Conservation (phyloP, 805 yeast genomes). For the Metschnikowia cerradonensis region DNA sequence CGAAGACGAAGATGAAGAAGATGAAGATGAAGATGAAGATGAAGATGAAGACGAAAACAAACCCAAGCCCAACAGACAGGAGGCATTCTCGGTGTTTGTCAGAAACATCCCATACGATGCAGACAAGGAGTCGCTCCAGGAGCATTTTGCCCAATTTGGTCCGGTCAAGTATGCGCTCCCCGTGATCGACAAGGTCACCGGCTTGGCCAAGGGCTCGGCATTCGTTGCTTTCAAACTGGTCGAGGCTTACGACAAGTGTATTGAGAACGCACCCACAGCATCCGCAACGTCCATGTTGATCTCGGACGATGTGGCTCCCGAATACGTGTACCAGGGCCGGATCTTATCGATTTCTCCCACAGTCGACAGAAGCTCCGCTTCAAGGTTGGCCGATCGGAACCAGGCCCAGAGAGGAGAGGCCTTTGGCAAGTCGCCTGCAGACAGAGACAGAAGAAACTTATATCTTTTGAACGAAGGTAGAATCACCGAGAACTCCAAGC, state of each 20-base stretch:
- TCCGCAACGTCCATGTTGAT: slow-evolving; percentile 63
- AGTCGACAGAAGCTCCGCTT: slow-evolving; percentile 82
- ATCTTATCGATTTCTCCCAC: slow-evolving; percentile 80
- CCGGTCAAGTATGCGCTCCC: slow-evolving; percentile 90
- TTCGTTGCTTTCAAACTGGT: slow-evolving; percentile 78
- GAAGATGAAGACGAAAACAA: slow-evolving; percentile 25
- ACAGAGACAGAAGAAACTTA: slow-evolving; percentile 78
- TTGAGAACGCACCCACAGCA: slow-evolving; percentile 73
- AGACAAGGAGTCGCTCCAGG: slow-evolving; percentile 68
- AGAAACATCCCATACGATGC: slow-evolving; percentile 95
- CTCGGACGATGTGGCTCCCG: slow-evolving; percentile 88
- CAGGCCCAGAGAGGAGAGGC: slow-evolving; percentile 68
- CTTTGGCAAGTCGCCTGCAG: slow-evolving; percentile 76
- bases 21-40: slow-evolving; percentile 17
- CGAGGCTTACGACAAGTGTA: slow-evolving; percentile 62
- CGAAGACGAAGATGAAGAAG: slow-evolving; percentile 19
- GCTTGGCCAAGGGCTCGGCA: slow-evolving; percentile 89
- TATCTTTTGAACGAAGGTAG: slow-evolving; percentile 92
- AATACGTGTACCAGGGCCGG: slow-evolving; percentile 89
- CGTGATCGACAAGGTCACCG: slow-evolving; percentile 80
- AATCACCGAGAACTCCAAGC: slow-evolving; percentile 71
- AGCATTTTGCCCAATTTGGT: slow-evolving; percentile 82
- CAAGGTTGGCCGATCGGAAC: slow-evolving; percentile 65
- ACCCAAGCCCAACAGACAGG: slow-evolving; percentile 56
- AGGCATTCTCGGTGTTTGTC: slow-evolving; percentile 72